Percentiles rank a stretch among this genome's conserved stretches.
Evolutionary conservation across 768 basidiomycete species (phyloP).

Genomic region (Lactifluus echinatus): DNA sequence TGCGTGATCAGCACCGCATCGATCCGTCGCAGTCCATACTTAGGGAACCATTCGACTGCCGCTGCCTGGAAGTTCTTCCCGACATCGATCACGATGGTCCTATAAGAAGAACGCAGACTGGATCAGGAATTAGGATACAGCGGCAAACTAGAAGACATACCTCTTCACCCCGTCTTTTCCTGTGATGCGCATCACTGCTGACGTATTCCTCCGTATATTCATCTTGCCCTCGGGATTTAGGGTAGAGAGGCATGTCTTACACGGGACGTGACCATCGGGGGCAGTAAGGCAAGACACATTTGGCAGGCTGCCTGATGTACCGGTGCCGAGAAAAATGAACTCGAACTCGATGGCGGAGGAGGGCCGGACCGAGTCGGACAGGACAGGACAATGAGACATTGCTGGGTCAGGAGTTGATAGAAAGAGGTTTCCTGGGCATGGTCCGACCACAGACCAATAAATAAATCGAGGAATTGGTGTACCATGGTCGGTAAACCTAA

Average conservation of each 20-base stretch:
- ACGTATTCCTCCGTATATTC: slow-evolving; percentile 81
- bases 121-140: background rate
- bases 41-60: slow-evolving; percentile 53
- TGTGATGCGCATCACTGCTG: slow-evolving; percentile 48
- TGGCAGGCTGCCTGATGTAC: slow-evolving; percentile 68
- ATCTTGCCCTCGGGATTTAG: slow-evolving; percentile 64
- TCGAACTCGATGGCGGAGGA: slow-evolving; percentile 38
- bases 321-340: slow-evolving; percentile 78
- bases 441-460: background rate
- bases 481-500: background rate
- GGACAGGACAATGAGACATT: background rate
- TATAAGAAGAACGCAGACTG: slow-evolving; percentile 23
- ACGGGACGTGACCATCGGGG: slow-evolving; percentile 41
- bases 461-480: background rate
- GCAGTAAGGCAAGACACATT: slow-evolving; percentile 67
- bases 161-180: slow-evolving; percentile 34
- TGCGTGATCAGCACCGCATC: slow-evolving; percentile 79
- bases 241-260: slow-evolving; percentile 61
- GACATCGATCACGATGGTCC: slow-evolving; percentile 75
- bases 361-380: background rate
- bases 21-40: slow-evolving; percentile 61
- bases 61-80: slow-evolving; percentile 74
- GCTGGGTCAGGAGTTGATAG: background rate
- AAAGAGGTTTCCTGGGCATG: background rate
- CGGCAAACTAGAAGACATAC: slow-evolving; percentile 35